A percentile compares a stretch with the other conserved stretches of the same genome.
Conservation (phyloP, 306 rosid genomes). For the Lotus japonicus region DNA sequence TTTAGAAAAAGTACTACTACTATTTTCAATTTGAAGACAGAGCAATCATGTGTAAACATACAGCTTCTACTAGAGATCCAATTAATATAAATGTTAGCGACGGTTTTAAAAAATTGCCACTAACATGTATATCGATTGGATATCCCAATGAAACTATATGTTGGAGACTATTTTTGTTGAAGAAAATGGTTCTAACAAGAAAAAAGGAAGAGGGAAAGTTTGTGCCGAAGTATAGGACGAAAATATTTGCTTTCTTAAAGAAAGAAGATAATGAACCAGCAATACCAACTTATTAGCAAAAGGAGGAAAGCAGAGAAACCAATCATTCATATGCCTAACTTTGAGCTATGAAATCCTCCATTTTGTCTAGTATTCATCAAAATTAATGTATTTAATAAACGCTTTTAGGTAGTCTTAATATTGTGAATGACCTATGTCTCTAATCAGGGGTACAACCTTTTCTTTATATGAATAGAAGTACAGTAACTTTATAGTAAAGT, state of each 20-base stretch:
- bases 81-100: too few relatives aligned
- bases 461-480: neutral
- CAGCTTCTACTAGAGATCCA: too few relatives aligned
- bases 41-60: too few relatives aligned
- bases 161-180: too few relatives aligned
- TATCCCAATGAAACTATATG: too few relatives aligned
- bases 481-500: neutral
- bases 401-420: neutral
- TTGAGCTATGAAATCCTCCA: neutral
- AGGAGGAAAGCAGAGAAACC: constrained; percentile 1
- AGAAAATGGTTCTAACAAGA: too few relatives aligned
- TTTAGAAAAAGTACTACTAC: constrained; percentile 11
- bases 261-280: neutral
- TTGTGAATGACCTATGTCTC: constrained; percentile 11
- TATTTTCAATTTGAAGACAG: neutral
- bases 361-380: neutral
- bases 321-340: constrained; percentile 13
- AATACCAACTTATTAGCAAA: neutral
- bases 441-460: neutral
- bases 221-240: too few relatives aligned
- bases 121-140: too few relatives aligned
- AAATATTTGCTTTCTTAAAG: neutral
- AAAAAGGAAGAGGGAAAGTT: too few relatives aligned
- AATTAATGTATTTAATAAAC: neutral
- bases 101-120: too few relatives aligned